These are phyloP conservation scores for Stemphylium vesicarium DNA, from an alignment of 2,329 filamentous ascomycete genomes.

Conservation along the genomic window DNA sequence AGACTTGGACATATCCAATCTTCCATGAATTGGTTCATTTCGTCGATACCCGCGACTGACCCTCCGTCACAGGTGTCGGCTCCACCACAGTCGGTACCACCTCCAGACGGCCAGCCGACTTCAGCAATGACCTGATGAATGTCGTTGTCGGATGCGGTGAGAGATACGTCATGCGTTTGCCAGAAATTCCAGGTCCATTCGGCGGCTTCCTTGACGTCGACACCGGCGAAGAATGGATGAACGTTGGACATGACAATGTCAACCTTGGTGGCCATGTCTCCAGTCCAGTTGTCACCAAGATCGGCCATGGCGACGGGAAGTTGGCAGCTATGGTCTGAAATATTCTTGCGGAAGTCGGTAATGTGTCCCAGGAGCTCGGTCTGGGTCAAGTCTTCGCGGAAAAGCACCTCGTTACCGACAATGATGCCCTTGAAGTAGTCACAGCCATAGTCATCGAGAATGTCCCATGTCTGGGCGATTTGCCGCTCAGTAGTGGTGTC, in stretches of 20 bases:
- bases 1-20: slow-evolving; percentile 84
- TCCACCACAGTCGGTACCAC: slow-evolving; percentile 77
- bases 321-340: slow-evolving; percentile 69
- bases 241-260: slow-evolving; percentile 97
- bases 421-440: slow-evolving; percentile 67
- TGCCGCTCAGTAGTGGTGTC: slow-evolving; percentile 83
- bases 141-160: slow-evolving; percentile 60
- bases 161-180: slow-evolving; percentile 68
- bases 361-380: slow-evolving; percentile 69
- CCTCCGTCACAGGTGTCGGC: slow-evolving; percentile 65
- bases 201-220: slow-evolving; percentile 70
- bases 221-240: slow-evolving; percentile 92
- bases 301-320: slow-evolving; percentile 87
- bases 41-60: slow-evolving; percentile 76
- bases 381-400: slow-evolving; percentile 69
- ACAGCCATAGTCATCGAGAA: slow-evolving; percentile 68
- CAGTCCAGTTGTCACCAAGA: slow-evolving; percentile 85
- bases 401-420: slow-evolving; percentile 69
- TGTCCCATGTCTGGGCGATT: slow-evolving; percentile 80
- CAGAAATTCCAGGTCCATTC: slow-evolving; percentile 86
- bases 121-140: slow-evolving; percentile 82
- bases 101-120: slow-evolving; percentile 86
- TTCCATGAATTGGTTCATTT: slow-evolving; percentile 86
- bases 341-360: slow-evolving; percentile 67
- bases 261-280: slow-evolving; percentile 69